A percentile compares a stretch with the other conserved stretches of the same genome.
Evolutionary conservation across 1,284 basidiomycete genomes (phyloP).

Genomic region (Trametes hirsuta): DNA sequence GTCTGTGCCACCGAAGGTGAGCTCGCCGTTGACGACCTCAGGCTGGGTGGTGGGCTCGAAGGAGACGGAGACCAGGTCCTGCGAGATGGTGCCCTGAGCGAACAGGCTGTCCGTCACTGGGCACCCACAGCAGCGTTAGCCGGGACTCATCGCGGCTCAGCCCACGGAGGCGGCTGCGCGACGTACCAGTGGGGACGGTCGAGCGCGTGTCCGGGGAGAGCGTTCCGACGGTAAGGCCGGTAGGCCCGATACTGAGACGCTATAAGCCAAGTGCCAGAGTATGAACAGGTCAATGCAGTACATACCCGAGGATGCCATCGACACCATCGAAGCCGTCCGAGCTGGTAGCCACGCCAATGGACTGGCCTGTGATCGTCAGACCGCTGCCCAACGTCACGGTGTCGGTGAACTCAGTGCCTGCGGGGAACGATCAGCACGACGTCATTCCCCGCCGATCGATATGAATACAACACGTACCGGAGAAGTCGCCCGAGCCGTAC

Average conservation of each 20-base stretch:
- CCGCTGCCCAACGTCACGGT: constrained; percentile 28
- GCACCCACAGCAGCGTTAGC: constrained; percentile 17
- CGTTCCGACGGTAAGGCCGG: constrained; percentile 41
- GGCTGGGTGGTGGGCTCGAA: constrained; percentile 44
- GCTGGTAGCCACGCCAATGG: constrained; percentile 53
- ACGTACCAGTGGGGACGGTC: constrained; percentile 22
- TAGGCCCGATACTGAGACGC: constrained; percentile 45
- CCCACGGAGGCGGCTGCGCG: background rate
- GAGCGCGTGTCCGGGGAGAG: constrained; percentile 19
- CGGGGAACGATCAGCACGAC: background rate
- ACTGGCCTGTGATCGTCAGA: constrained; percentile 38
- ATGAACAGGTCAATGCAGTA: background rate
- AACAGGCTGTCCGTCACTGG: constrained; percentile 51
- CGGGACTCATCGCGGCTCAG: no score
- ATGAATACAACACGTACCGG: constrained; percentile 33
- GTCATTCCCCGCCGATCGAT: background rate
- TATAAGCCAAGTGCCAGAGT: background rate
- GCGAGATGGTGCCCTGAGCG: constrained; percentile 29
- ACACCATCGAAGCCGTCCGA: constrained; percentile 42
- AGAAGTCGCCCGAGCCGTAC: constrained; percentile 56
- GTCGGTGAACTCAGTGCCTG: constrained; percentile 31
- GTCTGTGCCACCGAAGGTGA: constrained; percentile 51
- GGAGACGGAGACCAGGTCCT: constrained; percentile 47
- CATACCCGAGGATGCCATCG: constrained; percentile 51
- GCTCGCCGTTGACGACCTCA: constrained; percentile 30